Percentiles rank a stretch among this genome's conserved stretches.
Conservation (phyloP, 2,329 filamentous ascomycete species). For the Boeremia exigua region DNA sequence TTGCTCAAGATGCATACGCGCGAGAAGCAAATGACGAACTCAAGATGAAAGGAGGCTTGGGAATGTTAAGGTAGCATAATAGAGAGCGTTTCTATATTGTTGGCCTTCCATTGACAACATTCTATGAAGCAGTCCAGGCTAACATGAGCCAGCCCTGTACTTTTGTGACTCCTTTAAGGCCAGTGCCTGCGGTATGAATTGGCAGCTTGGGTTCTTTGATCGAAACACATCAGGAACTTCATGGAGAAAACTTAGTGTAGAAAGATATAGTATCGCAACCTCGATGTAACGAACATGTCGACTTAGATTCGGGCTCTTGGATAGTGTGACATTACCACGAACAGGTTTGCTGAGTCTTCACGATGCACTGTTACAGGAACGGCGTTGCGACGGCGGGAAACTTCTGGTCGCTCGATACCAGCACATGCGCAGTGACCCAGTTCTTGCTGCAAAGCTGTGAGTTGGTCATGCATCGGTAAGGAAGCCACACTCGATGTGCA, state of each 20-base stretch:
- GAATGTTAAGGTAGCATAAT: too few species aligned
- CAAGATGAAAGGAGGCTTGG: too few species aligned
- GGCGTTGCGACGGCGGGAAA: conserved; percentile 21
- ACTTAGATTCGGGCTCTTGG: neutral
- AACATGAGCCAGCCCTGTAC: too few species aligned
- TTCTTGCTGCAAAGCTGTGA: neutral
- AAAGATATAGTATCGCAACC: neutral
- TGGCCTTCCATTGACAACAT: too few species aligned
- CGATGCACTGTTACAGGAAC: conserved; percentile 25
- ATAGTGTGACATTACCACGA: neutral
- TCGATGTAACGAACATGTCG: conserved; percentile 3
- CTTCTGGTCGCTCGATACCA: conserved; percentile 22
- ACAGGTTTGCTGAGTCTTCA: neutral
- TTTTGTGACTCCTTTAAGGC: too few species aligned
- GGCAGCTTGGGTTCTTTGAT: too few species aligned
- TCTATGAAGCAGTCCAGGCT: too few species aligned
- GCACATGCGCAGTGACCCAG: conserved; percentile 3
- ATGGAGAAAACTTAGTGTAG: neutral
- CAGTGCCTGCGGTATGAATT: too few species aligned
- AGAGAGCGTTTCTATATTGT: too few species aligned
- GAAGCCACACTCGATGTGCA: conserved; percentile 21
- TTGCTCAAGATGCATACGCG: conserved; percentile 28
- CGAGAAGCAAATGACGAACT: conserved; percentile 2
- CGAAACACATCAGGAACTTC: too few species aligned
- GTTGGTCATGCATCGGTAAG: neutral